Conservation (phyloP, 2,329 filamentous ascomycete genomes). For the Boeremia lycopersici region DNA sequence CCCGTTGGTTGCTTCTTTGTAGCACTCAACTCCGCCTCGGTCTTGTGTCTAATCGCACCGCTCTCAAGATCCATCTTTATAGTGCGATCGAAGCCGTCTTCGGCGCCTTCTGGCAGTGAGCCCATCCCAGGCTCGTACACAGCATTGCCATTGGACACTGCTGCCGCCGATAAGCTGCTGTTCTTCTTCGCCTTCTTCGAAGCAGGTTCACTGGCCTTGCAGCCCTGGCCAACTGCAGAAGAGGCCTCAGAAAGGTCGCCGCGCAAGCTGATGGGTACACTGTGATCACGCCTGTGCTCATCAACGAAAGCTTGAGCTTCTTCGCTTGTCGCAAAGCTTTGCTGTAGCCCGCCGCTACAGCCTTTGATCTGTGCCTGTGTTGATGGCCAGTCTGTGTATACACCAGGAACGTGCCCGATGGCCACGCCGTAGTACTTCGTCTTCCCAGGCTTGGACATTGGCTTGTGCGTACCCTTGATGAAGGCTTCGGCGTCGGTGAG, state of each 20-base stretch:
- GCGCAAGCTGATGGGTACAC: conserved; percentile 33
- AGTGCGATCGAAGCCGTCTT: conserved; percentile 67
- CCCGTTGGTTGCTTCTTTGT: conserved; percentile 55
- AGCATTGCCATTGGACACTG: conserved; percentile 20
- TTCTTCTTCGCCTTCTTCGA: conserved; percentile 49
- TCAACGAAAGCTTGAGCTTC: conserved; percentile 81
- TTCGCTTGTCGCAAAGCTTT: conserved; percentile 54
- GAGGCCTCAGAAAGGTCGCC: conserved; percentile 37
- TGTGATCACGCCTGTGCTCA: conserved; percentile 35
- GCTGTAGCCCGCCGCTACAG: conserved; percentile 68
- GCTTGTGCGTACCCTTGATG: conserved; percentile 62
- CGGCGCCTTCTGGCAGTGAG: conserved; percentile 60
- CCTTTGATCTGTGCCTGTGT: conserved; percentile 76
- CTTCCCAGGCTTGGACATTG: conserved; percentile 48
- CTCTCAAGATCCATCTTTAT: conserved; percentile 60
- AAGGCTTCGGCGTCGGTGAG: conserved; percentile 80
- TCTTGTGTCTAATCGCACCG: conserved; percentile 63
- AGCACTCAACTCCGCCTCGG: conserved; percentile 52
- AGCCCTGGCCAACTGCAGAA: conserved; percentile 23
- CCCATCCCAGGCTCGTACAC: conserved; percentile 58
- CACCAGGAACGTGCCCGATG: conserved; percentile 62
- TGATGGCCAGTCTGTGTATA: conserved; percentile 71
- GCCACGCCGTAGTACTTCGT: conserved; percentile 67
- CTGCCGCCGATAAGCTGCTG: conserved; percentile 22
- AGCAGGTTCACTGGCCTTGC: conserved; percentile 25